Conservation (phyloP, 345 rosid genomes). For the Eucalyptus regnans region DNA sequence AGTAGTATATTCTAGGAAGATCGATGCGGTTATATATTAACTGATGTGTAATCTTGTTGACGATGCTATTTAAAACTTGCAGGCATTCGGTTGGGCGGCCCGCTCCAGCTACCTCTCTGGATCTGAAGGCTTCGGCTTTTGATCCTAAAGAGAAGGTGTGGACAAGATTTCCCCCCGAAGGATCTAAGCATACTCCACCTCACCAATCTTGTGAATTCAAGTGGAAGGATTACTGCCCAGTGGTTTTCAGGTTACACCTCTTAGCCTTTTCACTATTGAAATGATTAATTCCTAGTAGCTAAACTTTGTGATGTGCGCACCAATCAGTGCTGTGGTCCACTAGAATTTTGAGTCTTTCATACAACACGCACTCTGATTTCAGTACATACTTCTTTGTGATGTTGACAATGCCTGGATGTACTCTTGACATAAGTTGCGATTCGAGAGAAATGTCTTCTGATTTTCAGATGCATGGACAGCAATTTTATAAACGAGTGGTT, state of each 20-base stretch:
- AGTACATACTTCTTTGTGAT: neutral
- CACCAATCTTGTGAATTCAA: slow-evolving; percentile 57
- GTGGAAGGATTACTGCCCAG: slow-evolving; percentile 82
- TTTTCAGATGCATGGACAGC: neutral
- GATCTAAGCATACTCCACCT: slow-evolving; percentile 66
- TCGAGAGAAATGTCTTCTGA: neutral
- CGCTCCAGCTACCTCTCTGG: slow-evolving; percentile 43
- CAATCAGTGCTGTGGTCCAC: neutral
- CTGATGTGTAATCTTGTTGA: neutral
- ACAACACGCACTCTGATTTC: neutral
- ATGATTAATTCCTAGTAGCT: neutral
- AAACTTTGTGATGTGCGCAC: neutral
- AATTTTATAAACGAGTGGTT: neutral
- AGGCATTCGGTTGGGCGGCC: slow-evolving; percentile 67
- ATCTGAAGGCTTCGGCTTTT: slow-evolving; percentile 49
- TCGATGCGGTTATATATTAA: neutral
- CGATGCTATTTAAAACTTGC: neutral
- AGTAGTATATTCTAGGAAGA: neutral
- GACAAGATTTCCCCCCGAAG: slow-evolving; percentile 72
- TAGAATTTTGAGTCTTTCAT: neutral
- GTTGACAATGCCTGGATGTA: neutral
- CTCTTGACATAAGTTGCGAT: neutral
- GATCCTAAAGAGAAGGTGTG: slow-evolving; percentile 71
- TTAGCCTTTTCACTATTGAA: neutral
- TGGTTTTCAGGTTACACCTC: slow-evolving; percentile 48